These are phyloP conservation scores for Hypoxylon sp. DNA, from an alignment of 2,329 filamentous ascomycete species.

Conservation along the genomic window DNA sequence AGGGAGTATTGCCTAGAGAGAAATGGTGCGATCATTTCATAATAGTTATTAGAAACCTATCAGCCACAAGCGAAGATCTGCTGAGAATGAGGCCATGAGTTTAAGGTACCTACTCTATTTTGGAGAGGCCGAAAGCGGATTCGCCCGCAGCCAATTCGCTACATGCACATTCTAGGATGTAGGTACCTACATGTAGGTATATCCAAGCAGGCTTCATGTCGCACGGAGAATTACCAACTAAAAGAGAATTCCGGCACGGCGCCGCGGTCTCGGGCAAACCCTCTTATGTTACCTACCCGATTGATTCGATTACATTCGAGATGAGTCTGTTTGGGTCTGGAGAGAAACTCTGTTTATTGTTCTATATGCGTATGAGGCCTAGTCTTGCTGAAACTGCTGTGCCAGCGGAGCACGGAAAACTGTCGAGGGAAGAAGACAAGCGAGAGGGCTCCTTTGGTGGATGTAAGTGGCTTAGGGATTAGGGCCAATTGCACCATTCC, in stretches of 20 bases:
- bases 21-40: conserved; percentile 33
- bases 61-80: conserved; percentile 34
- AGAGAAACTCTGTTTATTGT: conserved; percentile 13
- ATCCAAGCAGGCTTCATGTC: conserved; percentile 27
- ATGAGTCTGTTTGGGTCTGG: conserved; percentile 10
- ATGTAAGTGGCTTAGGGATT: conserved; percentile 38
- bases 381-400: conserved; percentile 30
- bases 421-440: conserved; percentile 7
- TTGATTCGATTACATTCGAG: conserved; percentile 19
- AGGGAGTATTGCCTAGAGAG: conserved; percentile 28
- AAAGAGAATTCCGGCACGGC: conserved; percentile 28
- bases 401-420: conserved; percentile 26
- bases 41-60: conserved; percentile 29
- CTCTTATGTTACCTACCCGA: conserved; percentile 13
- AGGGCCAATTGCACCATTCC: conserved; percentile 44
- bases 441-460: conserved; percentile 19
- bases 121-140: conserved; percentile 37
- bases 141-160: conserved; percentile 22
- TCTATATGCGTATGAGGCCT: conserved; percentile 15
- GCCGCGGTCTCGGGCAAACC: conserved; percentile 32
- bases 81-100: conserved; percentile 39
- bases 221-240: conserved; percentile 28
- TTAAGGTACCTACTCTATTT: conserved; percentile 25
- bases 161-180: conserved; percentile 9
- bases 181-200: conserved; percentile 20